Evolutionary conservation across 78 protist genomes (phyloP).

Genomic region (Emiliania huxleyi): DNA sequence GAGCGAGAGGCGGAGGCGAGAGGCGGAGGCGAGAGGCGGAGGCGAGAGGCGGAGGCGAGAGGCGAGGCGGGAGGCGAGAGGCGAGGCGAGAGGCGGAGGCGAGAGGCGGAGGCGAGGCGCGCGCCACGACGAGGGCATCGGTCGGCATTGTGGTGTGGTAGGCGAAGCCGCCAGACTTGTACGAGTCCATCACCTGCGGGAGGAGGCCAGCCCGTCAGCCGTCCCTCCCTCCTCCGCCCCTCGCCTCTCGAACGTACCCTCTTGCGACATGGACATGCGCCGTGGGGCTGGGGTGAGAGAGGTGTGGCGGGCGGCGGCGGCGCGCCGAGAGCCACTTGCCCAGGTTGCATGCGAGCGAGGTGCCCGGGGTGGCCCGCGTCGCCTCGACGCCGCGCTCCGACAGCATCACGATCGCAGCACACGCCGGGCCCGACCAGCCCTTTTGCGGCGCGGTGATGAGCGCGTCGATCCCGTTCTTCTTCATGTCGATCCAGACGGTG

Average conservation of each 20-base stretch:
- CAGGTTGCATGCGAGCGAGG: constrained; percentile 13
- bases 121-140: constrained; percentile 42
- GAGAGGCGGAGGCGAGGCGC: too few species aligned
- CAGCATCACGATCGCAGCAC: constrained; percentile 47
- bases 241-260: too few species aligned
- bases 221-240: too few species aligned
- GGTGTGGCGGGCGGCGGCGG: background rate
- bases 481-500: constrained; percentile 53
- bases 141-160: constrained; percentile 64
- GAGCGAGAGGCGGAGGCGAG: too few species aligned
- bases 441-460: constrained; percentile 62
- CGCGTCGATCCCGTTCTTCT: constrained; percentile 42
- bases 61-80: too few species aligned
- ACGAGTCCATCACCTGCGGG: constrained; percentile 39
- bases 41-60: too few species aligned
- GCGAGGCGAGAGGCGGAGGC: too few species aligned
- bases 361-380: background rate
- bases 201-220: too few species aligned
- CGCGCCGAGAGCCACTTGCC: constrained; percentile 32
- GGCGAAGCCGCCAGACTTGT: constrained; percentile 41
- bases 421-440: constrained; percentile 66
- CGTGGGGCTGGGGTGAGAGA: background rate
- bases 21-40: too few species aligned
- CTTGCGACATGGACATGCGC: background rate
- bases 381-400: background rate